phyloP scores from a whole-genome alignment of 2,329 filamentous ascomycete species.

The Ampelomyces quisqualis region DNA sequence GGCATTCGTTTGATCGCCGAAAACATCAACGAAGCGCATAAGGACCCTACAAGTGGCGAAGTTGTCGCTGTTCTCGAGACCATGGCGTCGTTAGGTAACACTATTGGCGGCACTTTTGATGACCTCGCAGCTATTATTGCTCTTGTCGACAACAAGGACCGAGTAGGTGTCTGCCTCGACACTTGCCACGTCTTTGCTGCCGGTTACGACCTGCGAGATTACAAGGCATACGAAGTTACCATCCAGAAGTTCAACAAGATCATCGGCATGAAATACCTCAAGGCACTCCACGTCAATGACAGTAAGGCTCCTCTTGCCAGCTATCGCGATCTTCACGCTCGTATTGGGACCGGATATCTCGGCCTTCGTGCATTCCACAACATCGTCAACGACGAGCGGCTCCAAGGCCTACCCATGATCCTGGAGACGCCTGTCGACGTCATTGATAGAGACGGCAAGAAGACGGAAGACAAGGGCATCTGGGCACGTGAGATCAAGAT shows the following conservation, averaged over 20 bases:
- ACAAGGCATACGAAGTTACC: constrained; percentile 70
- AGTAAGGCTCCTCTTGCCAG: constrained; percentile 86
- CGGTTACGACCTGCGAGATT: constrained; percentile 82
- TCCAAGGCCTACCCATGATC: constrained; percentile 82
- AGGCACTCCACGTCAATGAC: constrained; percentile 90
- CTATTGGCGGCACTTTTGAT: constrained; percentile 81
- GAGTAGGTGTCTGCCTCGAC: constrained; percentile 92
- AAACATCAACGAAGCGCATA: constrained; percentile 79
- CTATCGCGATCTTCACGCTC: constrained; percentile 86
- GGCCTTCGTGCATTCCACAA: constrained; percentile 88
- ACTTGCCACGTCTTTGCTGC: constrained; percentile 96
- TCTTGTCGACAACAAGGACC: constrained; percentile 73
- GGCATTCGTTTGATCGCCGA: constrained; percentile 77
- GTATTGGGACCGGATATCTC: constrained; percentile 93
- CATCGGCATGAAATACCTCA: constrained; percentile 77
- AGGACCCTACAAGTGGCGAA: constrained; percentile 61
- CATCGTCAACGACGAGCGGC: constrained; percentile 77
- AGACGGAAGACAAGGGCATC: constrained; percentile 73
- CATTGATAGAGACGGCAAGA: constrained; percentile 62
- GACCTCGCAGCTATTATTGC: constrained; percentile 84
- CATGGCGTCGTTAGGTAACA: constrained; percentile 85
- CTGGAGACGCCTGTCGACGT: constrained; percentile 92
- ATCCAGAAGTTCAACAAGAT: constrained; percentile 73
- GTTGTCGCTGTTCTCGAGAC: constrained; percentile 90
- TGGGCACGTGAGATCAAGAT: constrained; percentile 97